phyloP scores from a whole-genome alignment of 2,329 filamentous ascomycete genomes.

The Fusarium staphyleae region DNA sequence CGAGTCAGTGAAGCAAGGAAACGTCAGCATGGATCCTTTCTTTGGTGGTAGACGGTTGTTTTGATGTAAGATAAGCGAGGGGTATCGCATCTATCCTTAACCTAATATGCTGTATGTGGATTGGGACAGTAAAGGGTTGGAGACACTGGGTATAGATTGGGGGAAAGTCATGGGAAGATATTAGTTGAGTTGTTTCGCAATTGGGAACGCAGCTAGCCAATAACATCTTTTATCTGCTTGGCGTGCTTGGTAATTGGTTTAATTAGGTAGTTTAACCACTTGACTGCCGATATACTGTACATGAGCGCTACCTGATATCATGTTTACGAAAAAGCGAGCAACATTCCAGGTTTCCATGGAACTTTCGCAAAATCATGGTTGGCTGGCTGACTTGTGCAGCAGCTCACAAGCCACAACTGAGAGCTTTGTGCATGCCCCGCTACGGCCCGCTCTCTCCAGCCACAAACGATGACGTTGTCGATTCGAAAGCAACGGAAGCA shows the following conservation, averaged over 20 bases:
- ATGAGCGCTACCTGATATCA: not conserved
- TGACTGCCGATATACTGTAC: too few relatives aligned
- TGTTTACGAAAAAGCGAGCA: not conserved
- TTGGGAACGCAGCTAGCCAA: not conserved
- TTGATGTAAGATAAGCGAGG: constrained; percentile 17
- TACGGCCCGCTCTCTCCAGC: constrained; percentile 34
- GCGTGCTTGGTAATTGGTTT: too few relatives aligned
- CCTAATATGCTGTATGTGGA: constrained; percentile 12
- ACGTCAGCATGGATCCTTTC: not conserved
- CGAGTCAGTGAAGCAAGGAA: constrained; percentile 17
- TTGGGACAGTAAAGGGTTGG: constrained; percentile 2
- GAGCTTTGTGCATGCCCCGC: constrained; percentile 19
- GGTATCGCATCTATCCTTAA: constrained; percentile 5
- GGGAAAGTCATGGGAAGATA: constrained; percentile 4
- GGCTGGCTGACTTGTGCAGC: not conserved
- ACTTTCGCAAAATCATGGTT: not conserved
- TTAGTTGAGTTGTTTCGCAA: not conserved
- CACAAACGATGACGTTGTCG: constrained; percentile 49
- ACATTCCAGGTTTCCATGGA: too few relatives aligned
- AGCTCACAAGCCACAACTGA: constrained; percentile 23
- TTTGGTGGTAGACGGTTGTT: not conserved
- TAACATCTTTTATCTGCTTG: too few relatives aligned
- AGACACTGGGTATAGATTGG: constrained; percentile 1
- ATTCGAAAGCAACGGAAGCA: constrained; percentile 38
- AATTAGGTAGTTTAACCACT: too few relatives aligned